phyloP scores from a whole-genome alignment of 139 green algal species.

The Astrephomene gubernaculifera region DNA sequence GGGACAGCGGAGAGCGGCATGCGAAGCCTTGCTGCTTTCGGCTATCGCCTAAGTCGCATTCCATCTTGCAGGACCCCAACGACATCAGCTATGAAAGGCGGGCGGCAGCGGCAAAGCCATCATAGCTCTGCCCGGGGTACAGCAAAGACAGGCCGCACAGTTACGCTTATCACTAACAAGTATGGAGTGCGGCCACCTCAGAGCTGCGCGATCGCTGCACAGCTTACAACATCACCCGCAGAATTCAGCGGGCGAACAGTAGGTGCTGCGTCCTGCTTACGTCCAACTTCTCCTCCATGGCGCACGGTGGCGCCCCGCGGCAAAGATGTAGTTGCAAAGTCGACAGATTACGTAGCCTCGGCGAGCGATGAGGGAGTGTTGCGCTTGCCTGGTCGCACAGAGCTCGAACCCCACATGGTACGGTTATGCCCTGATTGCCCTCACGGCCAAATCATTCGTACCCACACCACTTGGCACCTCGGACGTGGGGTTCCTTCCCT shows the following conservation, averaged over 20 bases:
- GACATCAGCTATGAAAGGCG: conserved; percentile 4
- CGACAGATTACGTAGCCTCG: conserved; percentile 77
- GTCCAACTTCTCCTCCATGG: background rate
- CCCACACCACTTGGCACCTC: too few relatives aligned
- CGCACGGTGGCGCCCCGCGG: background rate
- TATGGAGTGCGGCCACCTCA: background rate
- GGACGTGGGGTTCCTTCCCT: too few relatives aligned
- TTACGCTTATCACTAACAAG: background rate
- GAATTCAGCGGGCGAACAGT: conserved; percentile 18
- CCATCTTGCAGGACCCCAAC: background rate
- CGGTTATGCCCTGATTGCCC: too few relatives aligned
- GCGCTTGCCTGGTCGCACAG: conserved; percentile 73
- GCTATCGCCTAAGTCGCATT: too few relatives aligned
- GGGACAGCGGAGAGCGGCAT: too few relatives aligned
- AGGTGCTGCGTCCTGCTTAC: background rate
- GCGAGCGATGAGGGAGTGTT: conserved; percentile 80
- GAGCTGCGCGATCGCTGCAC: background rate
- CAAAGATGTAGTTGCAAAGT: conserved; percentile 13
- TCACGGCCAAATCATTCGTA: too few relatives aligned
- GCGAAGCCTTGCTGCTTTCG: too few relatives aligned
- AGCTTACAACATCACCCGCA: background rate
- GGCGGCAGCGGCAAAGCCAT: background rate
- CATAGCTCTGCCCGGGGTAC: background rate
- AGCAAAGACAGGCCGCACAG: background rate
- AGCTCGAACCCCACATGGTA: conserved; percentile 63